Evolutionary conservation across 1,284 basidiomycete genomes (phyloP).

Genomic region (Trametes versicolor): DNA sequence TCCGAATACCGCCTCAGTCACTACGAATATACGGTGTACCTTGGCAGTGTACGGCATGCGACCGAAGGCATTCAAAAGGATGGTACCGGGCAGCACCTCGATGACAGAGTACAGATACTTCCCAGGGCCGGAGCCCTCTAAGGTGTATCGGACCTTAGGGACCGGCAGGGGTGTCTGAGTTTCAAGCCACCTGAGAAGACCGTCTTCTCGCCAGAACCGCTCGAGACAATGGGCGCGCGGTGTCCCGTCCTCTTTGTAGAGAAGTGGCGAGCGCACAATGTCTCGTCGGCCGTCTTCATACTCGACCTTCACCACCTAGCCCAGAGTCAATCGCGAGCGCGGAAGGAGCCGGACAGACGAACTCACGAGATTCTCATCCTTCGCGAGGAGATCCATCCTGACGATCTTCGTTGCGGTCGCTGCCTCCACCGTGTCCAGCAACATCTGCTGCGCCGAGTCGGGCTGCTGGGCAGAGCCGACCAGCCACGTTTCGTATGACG

Average conservation of each 20-base stretch:
- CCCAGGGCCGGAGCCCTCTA: not conserved
- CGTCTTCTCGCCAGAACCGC: conserved; percentile 6
- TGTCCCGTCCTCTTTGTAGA: no score
- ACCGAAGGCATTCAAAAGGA: conserved; percentile 16
- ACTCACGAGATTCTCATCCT: not conserved
- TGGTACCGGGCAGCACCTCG: conserved; percentile 15
- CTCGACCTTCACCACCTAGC: conserved; percentile 12
- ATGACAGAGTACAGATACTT: conserved; percentile 6
- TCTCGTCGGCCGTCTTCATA: not conserved
- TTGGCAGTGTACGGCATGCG: not conserved
- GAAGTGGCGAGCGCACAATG: conserved; percentile 11
- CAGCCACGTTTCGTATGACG: conserved; percentile 10
- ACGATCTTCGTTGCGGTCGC: not conserved
- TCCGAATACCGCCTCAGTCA: not conserved
- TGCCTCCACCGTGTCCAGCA: not conserved
- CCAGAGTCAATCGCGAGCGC: not conserved
- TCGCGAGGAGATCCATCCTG: conserved; percentile 8
- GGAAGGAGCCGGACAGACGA: not conserved
- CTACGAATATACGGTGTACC: conserved; percentile 1
- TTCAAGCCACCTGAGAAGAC: conserved; percentile 9
- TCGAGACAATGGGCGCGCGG: not conserved
- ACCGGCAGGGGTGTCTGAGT: conserved; percentile 1
- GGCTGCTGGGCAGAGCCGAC: not conserved
- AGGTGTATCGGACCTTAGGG: not conserved
- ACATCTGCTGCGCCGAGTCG: not conserved